Conservation (phyloP, 2,329 filamentous ascomycete species). For the Stachybotrys chartarum region DNA sequence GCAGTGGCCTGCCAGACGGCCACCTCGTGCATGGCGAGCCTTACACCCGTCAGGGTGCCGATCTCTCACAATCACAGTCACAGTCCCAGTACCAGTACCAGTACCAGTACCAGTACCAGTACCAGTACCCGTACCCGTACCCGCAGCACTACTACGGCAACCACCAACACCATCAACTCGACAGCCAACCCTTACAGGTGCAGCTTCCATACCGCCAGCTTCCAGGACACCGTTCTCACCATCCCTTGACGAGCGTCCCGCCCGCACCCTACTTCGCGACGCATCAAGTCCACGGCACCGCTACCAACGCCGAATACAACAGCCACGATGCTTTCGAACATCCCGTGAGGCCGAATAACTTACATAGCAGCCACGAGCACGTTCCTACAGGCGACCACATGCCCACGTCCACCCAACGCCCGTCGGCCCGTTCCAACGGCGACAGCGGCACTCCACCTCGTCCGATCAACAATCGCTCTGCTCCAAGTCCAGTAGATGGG, state of each 20-base stretch:
- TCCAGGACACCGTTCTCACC: not conserved
- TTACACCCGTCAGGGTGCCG: not conserved
- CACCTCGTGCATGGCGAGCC: conserved; percentile 1
- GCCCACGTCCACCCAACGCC: conserved; percentile 33
- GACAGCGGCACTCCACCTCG: conserved; percentile 41
- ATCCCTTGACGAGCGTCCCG: conserved; percentile 8
- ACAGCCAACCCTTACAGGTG: not conserved
- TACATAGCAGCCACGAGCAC: conserved; percentile 14
- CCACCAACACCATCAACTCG: not conserved
- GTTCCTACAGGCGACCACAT: conserved; percentile 19
- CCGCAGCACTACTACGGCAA: not conserved
- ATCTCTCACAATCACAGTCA: not conserved
- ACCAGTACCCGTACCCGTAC: not conserved
- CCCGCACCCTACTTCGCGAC: conserved; percentile 15
- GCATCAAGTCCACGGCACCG: conserved; percentile 3
- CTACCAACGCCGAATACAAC: not conserved
- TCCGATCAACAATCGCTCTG: conserved; percentile 39
- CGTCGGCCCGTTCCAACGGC: conserved; percentile 40
- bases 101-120: not conserved
- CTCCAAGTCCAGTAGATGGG: conserved; percentile 48
- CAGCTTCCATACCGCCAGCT: not conserved
- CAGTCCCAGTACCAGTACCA: not conserved
- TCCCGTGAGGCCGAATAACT: not conserved
- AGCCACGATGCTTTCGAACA: not conserved
- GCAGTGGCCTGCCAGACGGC: conserved; percentile 16